Evolutionary conservation across 371 early-diverging fungal species (phyloP), one percentile per base, ranked within the genome.

Genomic region (Dentiscutata heterogama): DNA sequence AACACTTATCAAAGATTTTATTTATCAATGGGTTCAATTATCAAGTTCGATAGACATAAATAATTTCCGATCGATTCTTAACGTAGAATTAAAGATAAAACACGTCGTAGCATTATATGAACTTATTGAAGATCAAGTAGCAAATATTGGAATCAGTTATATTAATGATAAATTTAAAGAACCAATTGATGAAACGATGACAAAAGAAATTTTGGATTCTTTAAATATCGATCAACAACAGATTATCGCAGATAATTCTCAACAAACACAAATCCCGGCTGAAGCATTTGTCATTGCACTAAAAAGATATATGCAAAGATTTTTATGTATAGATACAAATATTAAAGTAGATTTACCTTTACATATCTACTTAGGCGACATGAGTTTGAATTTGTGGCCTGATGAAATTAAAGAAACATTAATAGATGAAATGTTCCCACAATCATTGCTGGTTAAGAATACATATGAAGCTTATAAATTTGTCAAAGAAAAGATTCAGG

Each of bases 41-140:
- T 39, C 65, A 11, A 50, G n/a, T 29, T 20, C 58, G n/a, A 50
- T 29, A 20, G n/a, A 64, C 27, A 22, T 56, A 25, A 20, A 8
- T 16, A 42, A 58, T 8, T 39, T 76, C 39, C 14, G 20, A 2
- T 25, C 54, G 31, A 7, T 76, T 10, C 20, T 76, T 6, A 60
- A 29, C 10, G 16, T 58, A 11, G 58, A 22, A 76, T 22, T 80
- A 60, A 27, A 20, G 16, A 54, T 80, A 22, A 80, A 53, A 46
- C 81, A 80, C 25, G 3, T 68, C 6, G 73, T 80, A 22, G 70
- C 56, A 25, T 54, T 80, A 31, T 80, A 80, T 75, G 81, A 71
- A n/a, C 29, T 80, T 25, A 46, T 71, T 50, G 81, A 80, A 72
- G 81, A 72, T 6, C 51, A 58, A 61, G 81, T 80, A 16, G 68